Conservation (phyloP, 148 eudicot species). For the Fagopyrum esculentum region DNA sequence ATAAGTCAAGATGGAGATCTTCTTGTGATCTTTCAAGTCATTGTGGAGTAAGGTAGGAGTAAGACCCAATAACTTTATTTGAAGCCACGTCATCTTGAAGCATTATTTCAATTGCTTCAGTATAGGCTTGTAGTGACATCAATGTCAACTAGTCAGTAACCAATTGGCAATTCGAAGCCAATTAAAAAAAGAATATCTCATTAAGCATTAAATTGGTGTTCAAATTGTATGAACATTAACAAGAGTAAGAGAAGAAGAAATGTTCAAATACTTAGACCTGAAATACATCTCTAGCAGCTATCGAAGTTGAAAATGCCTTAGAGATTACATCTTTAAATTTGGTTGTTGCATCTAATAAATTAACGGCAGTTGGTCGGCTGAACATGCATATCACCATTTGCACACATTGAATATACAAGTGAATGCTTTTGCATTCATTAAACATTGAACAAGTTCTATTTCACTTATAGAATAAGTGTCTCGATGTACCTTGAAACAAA, state of each 20-base stretch:
- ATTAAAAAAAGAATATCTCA: background rate
- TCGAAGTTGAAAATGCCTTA: constrained; percentile 56
- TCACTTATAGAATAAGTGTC: background rate
- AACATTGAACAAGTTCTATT: background rate
- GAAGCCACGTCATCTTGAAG: constrained; percentile 93
- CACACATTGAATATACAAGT: background rate
- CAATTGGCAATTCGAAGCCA: background rate
- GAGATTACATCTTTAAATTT: constrained; percentile 55
- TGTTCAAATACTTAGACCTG: constrained; percentile 33
- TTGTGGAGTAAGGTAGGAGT: constrained; percentile 48
- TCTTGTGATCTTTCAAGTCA: constrained; percentile 38
- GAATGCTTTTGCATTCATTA: background rate
- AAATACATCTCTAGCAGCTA: constrained; percentile 49
- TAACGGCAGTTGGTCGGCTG: constrained; percentile 99
- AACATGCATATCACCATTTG: constrained; percentile 12
- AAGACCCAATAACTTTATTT: constrained; percentile 81
- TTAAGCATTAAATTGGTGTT: background rate
- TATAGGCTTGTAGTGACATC: constrained; percentile 44
- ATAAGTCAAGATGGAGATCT: constrained; percentile 76
- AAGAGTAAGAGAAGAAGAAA: background rate
- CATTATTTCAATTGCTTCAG: constrained; percentile 87
- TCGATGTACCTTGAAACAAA: constrained; percentile 72
- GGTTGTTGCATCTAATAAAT: constrained; percentile 85
- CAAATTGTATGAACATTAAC: background rate
- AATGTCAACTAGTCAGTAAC: background rate